phyloP scores from a whole-genome alignment of 2,329 filamentous ascomycete species.

The Neophaeococcomyces aloes region DNA sequence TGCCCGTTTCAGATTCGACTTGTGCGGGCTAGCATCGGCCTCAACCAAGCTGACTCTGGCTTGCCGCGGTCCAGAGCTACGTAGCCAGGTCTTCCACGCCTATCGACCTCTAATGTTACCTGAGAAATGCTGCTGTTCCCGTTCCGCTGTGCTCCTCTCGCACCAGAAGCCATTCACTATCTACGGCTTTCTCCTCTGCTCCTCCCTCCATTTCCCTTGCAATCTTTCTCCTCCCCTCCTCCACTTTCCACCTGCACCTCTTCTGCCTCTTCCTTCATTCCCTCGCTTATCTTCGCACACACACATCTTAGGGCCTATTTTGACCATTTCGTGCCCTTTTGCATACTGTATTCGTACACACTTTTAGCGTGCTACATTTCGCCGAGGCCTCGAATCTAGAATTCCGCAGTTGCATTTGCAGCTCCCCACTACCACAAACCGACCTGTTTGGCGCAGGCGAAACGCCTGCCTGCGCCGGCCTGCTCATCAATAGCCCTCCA shows the following conservation, averaged over 20 bases:
- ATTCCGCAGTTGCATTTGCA: conserved; percentile 6
- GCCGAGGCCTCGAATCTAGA: conserved; percentile 8
- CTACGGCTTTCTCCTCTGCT: conserved; percentile 8
- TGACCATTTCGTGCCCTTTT: no score
- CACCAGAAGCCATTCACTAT: background rate
- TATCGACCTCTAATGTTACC: conserved; percentile 2
- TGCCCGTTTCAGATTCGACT: background rate
- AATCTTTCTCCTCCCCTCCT: conserved; percentile 10
- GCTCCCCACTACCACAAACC: conserved; percentile 7
- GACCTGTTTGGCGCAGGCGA: conserved; percentile 6
- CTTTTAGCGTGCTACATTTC: conserved; percentile 5
- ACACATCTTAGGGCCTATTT: background rate
- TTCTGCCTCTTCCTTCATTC: conserved; percentile 6
- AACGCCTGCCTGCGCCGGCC: conserved; percentile 4
- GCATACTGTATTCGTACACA: background rate
- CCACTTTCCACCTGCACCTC: conserved; percentile 3
- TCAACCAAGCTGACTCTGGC: background rate
- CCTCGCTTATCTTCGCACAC: conserved; percentile 6
- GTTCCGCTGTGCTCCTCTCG: conserved; percentile 5
- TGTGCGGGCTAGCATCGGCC: conserved; percentile 1
- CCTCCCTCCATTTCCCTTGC: conserved; percentile 7
- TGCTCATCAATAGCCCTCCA: background rate
- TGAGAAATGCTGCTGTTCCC: background rate
- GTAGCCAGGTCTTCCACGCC: background rate
- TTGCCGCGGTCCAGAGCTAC: conserved; percentile 1